Evolutionary conservation across 352 stramenopile species (phyloP), one percentile per base, ranked within the genome.

Genomic region (Globisporangium apiculatum): DNA sequence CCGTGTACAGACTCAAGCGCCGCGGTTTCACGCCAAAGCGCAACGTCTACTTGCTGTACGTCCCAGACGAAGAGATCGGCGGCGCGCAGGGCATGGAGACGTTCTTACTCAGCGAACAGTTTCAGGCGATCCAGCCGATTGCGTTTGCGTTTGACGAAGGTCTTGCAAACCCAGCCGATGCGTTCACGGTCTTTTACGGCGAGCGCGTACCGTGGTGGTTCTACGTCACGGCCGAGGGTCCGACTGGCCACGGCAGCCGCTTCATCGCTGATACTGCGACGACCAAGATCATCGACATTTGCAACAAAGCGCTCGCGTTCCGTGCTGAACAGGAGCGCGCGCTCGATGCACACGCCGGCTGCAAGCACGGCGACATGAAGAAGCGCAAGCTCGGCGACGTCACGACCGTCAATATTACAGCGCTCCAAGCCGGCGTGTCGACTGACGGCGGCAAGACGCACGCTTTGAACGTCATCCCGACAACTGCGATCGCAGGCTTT

Each of bases 221-320:
- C 36, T 89, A 89, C 55, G 74, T 96, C 14, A 93, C 75, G 51
- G 86, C 86, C 0, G 65, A 83, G 42, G 87, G 87, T 0, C 77
- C 76, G 0, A 94, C 85, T 1, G 86, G 86, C 2, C 93, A 98
- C 62, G 93, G 87, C 17, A 97, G 83, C 58, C 79, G 94, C 48
- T 99, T 99, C 65, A 98, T 99, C 67, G 74, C 97, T 43, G 77
- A 95, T 64, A 98, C 95, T 10, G 96, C 96, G 2, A 94, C 97
- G 0, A 87, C 95, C 51, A 98, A 98, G 77, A 78, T 99, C 40
- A 77, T 98, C 17, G 77, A 91, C 40, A 79, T 91, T 35, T 89
- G 79, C 62, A 89, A 87, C 67, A 91, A 91, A 60, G 91, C 88
- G 7, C 61, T 98, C 14, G 72, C 64, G 7, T 98, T 97, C 73